phyloP scores from a whole-genome alignment of 495 filamentous ascomycete species.

The Lepidopterella palustris region DNA sequence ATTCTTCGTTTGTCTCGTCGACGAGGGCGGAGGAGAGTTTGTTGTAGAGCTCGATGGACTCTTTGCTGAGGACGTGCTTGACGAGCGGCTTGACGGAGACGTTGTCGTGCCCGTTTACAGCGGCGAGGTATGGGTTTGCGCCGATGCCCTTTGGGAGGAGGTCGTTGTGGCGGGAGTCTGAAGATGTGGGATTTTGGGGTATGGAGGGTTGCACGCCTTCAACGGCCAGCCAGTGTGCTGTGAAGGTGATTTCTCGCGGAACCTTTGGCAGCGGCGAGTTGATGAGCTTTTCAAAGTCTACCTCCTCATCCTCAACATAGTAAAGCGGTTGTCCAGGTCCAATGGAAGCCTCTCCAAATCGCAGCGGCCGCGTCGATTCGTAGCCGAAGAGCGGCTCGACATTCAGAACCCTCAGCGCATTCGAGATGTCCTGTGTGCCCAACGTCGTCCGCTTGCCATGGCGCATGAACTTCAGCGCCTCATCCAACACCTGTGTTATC shows the following conservation, averaged over 20 bases:
- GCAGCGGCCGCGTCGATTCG: conserved; percentile 75
- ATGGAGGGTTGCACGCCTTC: conserved; percentile 95
- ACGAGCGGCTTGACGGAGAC: conserved; percentile 79
- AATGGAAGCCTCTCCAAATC: conserved; percentile 87
- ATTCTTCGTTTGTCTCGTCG: conserved; percentile 74
- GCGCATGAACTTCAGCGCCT: conserved; percentile 92
- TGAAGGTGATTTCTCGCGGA: conserved; percentile 86
- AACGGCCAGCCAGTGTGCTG: conserved; percentile 91
- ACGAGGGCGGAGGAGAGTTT: conserved; percentile 80
- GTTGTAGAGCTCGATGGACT: conserved; percentile 94
- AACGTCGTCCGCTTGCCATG: conserved; percentile 75
- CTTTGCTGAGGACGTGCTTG: conserved; percentile 91
- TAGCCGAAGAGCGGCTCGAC: conserved; percentile 96
- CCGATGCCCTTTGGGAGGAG: conserved; percentile 82
- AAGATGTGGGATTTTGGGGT: conserved; percentile 84
- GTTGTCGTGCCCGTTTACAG: conserved; percentile 75
- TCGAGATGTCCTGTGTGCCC: conserved; percentile 76
- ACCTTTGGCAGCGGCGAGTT: conserved; percentile 93
- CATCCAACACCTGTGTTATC: conserved; percentile 82
- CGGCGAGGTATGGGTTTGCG: conserved; percentile 72
- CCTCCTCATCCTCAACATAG: conserved; percentile 97
- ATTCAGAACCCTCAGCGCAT: conserved; percentile 75
- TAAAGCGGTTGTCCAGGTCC: conserved; percentile 93
- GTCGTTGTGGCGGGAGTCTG: conserved; percentile 73
- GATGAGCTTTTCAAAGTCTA: conserved; percentile 97